Percentiles rank a stretch among this genome's conserved stretches.
Evolutionary conservation across 352 stramenopile genomes (phyloP).

Genomic region (Phytophthora sojae): DNA sequence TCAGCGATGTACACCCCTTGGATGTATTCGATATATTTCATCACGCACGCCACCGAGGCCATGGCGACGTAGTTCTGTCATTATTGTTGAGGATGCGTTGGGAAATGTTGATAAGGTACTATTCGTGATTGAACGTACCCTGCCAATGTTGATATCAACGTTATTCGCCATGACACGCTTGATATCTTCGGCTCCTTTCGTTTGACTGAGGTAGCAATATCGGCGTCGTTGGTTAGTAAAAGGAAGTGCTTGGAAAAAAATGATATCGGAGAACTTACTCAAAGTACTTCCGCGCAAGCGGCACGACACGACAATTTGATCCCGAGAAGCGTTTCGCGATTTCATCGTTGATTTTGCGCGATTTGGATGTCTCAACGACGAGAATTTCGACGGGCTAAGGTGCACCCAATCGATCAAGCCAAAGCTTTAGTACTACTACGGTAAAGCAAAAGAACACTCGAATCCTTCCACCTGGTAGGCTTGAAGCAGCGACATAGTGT

Average conservation of each 20-base stretch:
- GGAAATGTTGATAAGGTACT: not conserved
- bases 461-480: conserved; percentile 60
- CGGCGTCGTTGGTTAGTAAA: not conserved
- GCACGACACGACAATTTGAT: conserved; percentile 67
- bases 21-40: conserved; percentile 90
- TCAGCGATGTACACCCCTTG: conserved; percentile 87
- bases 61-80: conserved; percentile 86
- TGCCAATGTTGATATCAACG: conserved; percentile 85
- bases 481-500: conserved; percentile 75
- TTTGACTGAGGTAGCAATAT: conserved; percentile 57
- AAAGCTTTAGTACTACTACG: not conserved
- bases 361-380: conserved; percentile 67
- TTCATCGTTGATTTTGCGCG: conserved; percentile 73
- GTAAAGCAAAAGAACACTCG: not conserved
- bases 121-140: conserved; percentile 37
- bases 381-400: conserved; percentile 77
- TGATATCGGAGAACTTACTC: conserved; percentile 47
- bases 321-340: conserved; percentile 65
- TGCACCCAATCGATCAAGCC: not conserved
- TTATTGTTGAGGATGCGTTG: conserved; percentile 1
- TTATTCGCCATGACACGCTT: conserved; percentile 85
- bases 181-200: conserved; percentile 84
- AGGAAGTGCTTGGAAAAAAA: not conserved
- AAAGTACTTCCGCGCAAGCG: conserved; percentile 83
- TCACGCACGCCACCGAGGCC: conserved; percentile 79